Base-by-base conservation (phyloP, 2,329 filamentous ascomycete genomes). In the Diaporthe sp. region DNA sequence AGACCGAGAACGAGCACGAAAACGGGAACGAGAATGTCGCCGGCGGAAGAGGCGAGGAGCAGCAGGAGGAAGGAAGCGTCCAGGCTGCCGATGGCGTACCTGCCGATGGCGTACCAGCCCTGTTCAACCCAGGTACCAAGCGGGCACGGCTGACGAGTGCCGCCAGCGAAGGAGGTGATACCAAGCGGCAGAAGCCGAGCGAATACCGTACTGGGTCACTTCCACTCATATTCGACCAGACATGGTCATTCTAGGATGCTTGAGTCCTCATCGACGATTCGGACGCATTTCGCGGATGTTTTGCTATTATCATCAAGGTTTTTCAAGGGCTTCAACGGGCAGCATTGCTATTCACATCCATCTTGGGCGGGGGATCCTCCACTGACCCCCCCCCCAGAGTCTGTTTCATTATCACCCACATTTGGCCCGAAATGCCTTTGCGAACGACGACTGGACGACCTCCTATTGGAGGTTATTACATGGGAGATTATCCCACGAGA, bases 171-270 rank as follows among this genome's bases (percentile, higher is more conserved):
- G 31, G 37, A n/a, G 61, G 37, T 12, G 61, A 47, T 8, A 25
- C 15, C 4, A 76, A 76, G 63, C 63, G 75, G 3, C n/a, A 22
- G 10, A 72, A 51, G 13, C 39, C 63, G 39, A 61, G 4, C 15
- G 31, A 39, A 28, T 17, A 28, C 20, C 60, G 31, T 22, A n/a
- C 4, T 4, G 65, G 37, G 4, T 70, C 49, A 6, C 13, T 55
- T 8, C 34, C 49, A 12, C 25, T 55, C 9, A 31, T 25, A 31
- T 15, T 28, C 4, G n/a, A 4, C n/a, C 51, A 53, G 31, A 2
- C 22, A 0, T 70, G 65, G 65, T 8, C 7, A 6, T 70, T 55
- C n/a, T 12, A 47, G 15, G 60, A 61, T 12, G n/a, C 34, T 4
- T 55, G 4, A 53, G 20, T 39, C 34, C 13, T 53, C 60, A 55